Evolutionary conservation across 2,329 filamentous ascomycete genomes (phyloP).

Genomic region (Verticillium zaregamsianum): DNA sequence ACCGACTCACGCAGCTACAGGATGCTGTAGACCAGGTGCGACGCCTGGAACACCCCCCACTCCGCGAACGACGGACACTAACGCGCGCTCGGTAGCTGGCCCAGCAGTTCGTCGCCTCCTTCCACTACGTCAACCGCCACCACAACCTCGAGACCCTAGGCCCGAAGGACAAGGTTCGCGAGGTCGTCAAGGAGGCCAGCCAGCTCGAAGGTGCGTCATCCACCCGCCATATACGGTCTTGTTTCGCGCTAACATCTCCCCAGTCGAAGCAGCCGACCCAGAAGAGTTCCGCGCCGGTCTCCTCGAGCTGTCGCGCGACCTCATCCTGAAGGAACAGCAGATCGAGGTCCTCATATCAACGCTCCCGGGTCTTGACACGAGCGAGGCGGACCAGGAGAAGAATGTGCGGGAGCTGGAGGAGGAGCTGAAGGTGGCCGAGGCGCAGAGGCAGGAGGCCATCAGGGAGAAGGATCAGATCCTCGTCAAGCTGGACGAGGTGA

Average conservation of each 20-base stretch:
- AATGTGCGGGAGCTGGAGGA: conserved; percentile 62
- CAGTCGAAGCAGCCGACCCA: conserved; percentile 57
- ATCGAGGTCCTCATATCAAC: conserved; percentile 73
- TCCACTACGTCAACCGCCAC: conserved; percentile 63
- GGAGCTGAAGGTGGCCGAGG: conserved; percentile 59
- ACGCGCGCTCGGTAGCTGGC: conserved; percentile 46
- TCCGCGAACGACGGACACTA: not conserved
- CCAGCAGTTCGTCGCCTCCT: conserved; percentile 63
- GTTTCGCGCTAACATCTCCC: not conserved
- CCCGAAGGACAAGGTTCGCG: conserved; percentile 54
- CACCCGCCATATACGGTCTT: not conserved
- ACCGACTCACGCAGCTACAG: conserved; percentile 78
- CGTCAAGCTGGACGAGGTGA: conserved; percentile 55
- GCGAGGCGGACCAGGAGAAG: conserved; percentile 70
- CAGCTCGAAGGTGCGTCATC: conserved; percentile 43
- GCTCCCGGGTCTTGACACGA: conserved; percentile 74
- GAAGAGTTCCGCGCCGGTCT: conserved; percentile 65
- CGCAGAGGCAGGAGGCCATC: conserved; percentile 57
- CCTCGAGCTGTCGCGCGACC: conserved; percentile 69
- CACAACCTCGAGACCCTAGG: conserved; percentile 61
- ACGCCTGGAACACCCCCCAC: not conserved
- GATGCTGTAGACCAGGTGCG: conserved; percentile 77
- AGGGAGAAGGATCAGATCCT: conserved; percentile 60
- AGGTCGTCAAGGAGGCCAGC: conserved; percentile 49
- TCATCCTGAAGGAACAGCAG: conserved; percentile 78